Percentiles rank a stretch among this genome's conserved stretches.
phyloP scores from a whole-genome alignment of 176 grass and related monocot genomes.

The Elaeis guineensis region DNA sequence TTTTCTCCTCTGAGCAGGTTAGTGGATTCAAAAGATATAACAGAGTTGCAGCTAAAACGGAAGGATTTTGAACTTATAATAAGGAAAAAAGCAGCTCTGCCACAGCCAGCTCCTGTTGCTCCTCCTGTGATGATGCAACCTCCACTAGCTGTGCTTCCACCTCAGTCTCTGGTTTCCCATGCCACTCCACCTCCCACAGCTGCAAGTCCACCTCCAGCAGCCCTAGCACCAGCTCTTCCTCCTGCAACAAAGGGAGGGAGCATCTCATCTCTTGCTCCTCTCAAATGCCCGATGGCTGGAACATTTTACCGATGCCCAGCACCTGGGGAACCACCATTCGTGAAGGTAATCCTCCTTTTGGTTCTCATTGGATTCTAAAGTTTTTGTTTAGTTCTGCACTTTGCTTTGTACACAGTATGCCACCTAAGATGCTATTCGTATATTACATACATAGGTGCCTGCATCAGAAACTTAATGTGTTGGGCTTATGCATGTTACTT shows the following conservation, averaged over 20 bases:
- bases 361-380: not conserved
- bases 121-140: constrained; percentile 23
- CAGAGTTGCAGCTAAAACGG: constrained; percentile 33
- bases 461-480: too few species aligned
- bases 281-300: constrained; percentile 43
- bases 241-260: constrained; percentile 11
- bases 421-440: too few species aligned
- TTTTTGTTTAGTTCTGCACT: not conserved
- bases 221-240: constrained; percentile 8
- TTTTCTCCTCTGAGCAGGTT: constrained; percentile 23
- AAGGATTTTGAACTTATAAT: constrained; percentile 32
- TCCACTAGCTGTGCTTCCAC: constrained; percentile 18
- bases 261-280: constrained; percentile 23
- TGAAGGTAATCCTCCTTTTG: constrained; percentile 20
- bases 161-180: constrained; percentile 2
- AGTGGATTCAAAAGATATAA: constrained; percentile 39
- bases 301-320: constrained; percentile 36
- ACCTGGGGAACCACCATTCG: constrained; percentile 31
- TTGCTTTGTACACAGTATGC: too few species aligned
- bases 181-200: not conserved
- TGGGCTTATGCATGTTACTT: too few species aligned
- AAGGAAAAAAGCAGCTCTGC: constrained; percentile 34
- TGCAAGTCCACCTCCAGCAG: constrained; percentile 9
- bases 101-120: constrained; percentile 10
- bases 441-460: too few species aligned